Conservation (phyloP, 1,284 basidiomycete species). For the Meira miltonrushii region DNA sequence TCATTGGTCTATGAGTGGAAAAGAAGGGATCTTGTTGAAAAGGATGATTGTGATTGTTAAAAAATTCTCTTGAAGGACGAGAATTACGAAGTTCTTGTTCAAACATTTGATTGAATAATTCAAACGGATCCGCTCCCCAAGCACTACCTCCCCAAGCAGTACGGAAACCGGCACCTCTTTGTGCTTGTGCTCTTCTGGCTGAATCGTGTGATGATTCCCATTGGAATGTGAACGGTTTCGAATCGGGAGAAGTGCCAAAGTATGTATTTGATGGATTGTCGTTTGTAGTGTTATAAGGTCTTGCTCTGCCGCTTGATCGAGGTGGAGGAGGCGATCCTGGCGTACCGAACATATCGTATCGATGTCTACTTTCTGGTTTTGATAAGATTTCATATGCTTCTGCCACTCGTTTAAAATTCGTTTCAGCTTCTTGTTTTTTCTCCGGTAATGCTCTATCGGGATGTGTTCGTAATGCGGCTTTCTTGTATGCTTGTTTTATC, state of each 20-base stretch:
- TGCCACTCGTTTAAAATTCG: slow-evolving; percentile 38
- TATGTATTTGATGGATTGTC: slow-evolving; percentile 1
- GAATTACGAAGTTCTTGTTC: slow-evolving; percentile 10
- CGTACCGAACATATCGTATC: slow-evolving; percentile 30
- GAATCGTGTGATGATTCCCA: slow-evolving; percentile 48
- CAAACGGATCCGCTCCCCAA: slow-evolving; percentile 43
- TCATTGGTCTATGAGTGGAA: slow-evolving; percentile 22
- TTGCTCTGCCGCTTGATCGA: background rate
- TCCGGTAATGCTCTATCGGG: slow-evolving; percentile 37
- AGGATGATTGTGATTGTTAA: background rate
- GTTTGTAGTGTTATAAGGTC: background rate
- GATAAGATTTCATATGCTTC: slow-evolving; percentile 46
- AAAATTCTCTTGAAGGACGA: background rate
- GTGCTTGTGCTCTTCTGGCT: slow-evolving; percentile 31
- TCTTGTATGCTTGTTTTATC: slow-evolving; percentile 42
- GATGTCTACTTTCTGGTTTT: slow-evolving; percentile 29
- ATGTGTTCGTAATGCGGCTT: slow-evolving; percentile 38
- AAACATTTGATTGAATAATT: slow-evolving; percentile 49
- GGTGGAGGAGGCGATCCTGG: background rate
- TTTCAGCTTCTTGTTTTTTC: slow-evolving; percentile 36
- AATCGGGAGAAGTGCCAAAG: slow-evolving; percentile 35
- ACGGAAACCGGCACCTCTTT: slow-evolving; percentile 20
- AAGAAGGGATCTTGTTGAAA: slow-evolving; percentile 26
- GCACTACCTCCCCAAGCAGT: too few relatives aligned
- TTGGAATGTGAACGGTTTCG: slow-evolving; percentile 32